Evolutionary conservation across 2,329 filamentous ascomycete species (phyloP), one percentile per base, ranked within the genome.

Genomic region (Penicillium sp.): DNA sequence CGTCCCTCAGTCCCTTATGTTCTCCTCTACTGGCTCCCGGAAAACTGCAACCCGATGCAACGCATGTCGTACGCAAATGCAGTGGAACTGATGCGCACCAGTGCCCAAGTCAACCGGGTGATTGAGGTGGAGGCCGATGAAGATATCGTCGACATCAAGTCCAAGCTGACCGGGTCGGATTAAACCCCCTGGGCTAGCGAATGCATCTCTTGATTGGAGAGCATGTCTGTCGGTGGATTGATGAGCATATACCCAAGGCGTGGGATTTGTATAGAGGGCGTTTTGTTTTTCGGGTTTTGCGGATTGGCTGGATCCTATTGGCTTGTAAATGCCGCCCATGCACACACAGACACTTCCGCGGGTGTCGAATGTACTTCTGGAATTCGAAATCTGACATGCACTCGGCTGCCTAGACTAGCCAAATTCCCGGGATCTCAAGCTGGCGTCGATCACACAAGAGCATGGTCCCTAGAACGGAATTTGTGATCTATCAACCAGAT

Each of bases 11-110:
- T 96, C 3, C 94, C 94, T 10, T 99, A 99, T 74, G 91, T 97
- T 47, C 85, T 97, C 73, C 79, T 99, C 23, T 97, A 96, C 81
- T 97, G 96, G 78, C 86, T 97, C 23, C 94, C 94, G 8, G 89
- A 88, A 51, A 97, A 93, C 49, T 94, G 91, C 78, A 97, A 96
- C 74, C 86, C 84, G 65, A 90, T 93, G 71, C 81, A 89, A 71
- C 86, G 91, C 66, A 97, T 97, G 94, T 80, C 94, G 72, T 99
- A 97, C 74, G 94, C 94, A 31, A 90, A 93, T 40, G 94, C 94
- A 43, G 96, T 97, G 77, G 94, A 99, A 79, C 78, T 97, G 74
- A 92, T 97, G 89, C 86, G 93, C 63, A 96, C 91, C 71, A 95
- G 91, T 54, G 90, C 90, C 58, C 92, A 97, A 78, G 93, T 92